Evolutionary conservation across 345 rosid species (phyloP), one percentile per base, ranked within the genome.

Genomic region (Citrus maxima): DNA sequence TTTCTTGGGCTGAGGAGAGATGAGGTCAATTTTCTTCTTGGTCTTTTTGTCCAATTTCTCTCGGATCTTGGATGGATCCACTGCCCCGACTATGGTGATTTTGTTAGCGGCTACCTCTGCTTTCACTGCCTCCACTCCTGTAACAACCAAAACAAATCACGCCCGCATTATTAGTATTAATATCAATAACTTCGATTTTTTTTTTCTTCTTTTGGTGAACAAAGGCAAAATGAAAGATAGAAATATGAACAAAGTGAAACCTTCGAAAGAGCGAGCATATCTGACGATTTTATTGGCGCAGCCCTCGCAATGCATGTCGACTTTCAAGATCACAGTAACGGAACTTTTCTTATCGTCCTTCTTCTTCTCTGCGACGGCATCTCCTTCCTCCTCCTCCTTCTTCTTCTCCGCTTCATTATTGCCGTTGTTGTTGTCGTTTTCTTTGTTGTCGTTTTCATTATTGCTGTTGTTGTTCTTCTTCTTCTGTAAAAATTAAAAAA

Each of bases 231-330:
- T 8, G 12, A 46, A 46, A 46, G 16, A 46, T 12, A 13, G 0
- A 1, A 12, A 75, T 19, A n/a, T 2, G 21, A 54, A n/a, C 9
- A 59, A 9, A 32, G 37, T 22, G 7, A n/a, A 84, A 91, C 98
- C 99, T 74, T 86, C 66, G 32, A 93, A 68, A 72, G 69, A 1
- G 60, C 88, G 94, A 77, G 84, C 88, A 18, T 19, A 25, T 80
- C 80, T 93, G 63, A 76, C 75, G 83, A 93, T 80, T 59, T 82
- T 84, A 37, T 87, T 72, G 34, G 92, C 91, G 46, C 99, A 96
- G 2, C 99, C 98, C 6, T 86, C 97, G 67, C 99, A 96, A 69
- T 93, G 93, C 91, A 91, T 91, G 38, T 94, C 94, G 1, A 90
- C 69, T 78, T 90, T 96, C 79, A 96, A 82, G 77, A 96, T 90